Percentiles rank a stretch among this genome's conserved stretches.
Conservation (phyloP, 2,329 filamentous ascomycete genomes). For the Cladosporium sp. region DNA sequence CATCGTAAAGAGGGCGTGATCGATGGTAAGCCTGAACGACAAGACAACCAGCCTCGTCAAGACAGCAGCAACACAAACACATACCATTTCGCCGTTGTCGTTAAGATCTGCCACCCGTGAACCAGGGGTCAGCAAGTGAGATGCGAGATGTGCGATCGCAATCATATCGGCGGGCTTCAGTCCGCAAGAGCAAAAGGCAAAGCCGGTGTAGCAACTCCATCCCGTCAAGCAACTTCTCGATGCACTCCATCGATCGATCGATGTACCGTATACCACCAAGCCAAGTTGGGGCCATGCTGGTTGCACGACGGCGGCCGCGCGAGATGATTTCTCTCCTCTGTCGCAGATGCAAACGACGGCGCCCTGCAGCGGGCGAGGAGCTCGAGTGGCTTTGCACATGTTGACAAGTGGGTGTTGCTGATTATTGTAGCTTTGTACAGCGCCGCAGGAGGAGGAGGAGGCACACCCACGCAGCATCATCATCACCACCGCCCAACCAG, state of each 20-base stretch:
- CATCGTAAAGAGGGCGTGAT: not conserved
- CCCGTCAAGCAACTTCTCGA: not conserved
- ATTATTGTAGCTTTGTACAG: not conserved
- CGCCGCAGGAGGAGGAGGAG: not conserved
- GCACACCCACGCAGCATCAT: not conserved
- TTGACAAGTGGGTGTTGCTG: not conserved
- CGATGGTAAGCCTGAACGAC: not conserved
- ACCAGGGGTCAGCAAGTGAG: constrained; percentile 13
- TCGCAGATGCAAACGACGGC: constrained; percentile 17
- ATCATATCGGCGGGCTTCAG: not conserved
- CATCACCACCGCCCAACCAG: not conserved
- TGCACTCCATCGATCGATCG: constrained; percentile 15
- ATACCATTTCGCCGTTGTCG: not conserved
- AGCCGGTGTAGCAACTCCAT: constrained; percentile 12
- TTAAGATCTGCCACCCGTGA: constrained; percentile 16
- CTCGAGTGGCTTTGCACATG: not conserved
- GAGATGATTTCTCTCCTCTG: constrained; percentile 17
- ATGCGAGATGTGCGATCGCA: constrained; percentile 8
- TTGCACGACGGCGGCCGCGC: not conserved
- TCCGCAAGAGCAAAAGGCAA: not conserved
- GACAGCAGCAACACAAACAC: not conserved
- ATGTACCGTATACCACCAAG: not conserved
- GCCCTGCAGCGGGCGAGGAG: constrained; percentile 5
- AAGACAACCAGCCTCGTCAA: not conserved
- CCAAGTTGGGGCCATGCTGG: not conserved